Evolutionary conservation across 78 protist species (phyloP).

Genomic region (Bodo saltans): DNA sequence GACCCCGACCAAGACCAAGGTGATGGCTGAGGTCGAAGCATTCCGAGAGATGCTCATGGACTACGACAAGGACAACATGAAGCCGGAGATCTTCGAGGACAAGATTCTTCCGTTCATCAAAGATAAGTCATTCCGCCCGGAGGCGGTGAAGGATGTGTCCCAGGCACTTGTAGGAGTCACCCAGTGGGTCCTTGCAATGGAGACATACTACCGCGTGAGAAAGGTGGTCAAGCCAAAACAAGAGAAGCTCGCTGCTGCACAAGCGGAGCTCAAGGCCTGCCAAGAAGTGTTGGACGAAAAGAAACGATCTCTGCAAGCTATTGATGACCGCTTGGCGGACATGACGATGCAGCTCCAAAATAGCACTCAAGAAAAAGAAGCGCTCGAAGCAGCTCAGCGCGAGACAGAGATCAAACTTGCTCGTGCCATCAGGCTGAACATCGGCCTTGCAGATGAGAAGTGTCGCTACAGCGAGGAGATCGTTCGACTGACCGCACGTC

Average conservation of each 20-base stretch:
- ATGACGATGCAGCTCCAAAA: background rate
- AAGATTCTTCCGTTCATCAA: conserved; percentile 35
- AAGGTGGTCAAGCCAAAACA: conserved; percentile 45
- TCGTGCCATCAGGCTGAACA: conserved; percentile 67
- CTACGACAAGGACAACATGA: conserved; percentile 40
- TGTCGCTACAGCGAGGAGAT: conserved; percentile 59
- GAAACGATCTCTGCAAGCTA: conserved; percentile 9
- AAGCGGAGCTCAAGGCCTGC: background rate
- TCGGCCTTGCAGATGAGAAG: conserved; percentile 73
- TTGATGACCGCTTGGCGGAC: background rate
- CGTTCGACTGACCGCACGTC: background rate
- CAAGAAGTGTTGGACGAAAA: conserved; percentile 3
- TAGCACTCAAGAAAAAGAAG: conserved; percentile 32
- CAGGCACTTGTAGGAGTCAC: conserved; percentile 44
- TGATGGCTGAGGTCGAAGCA: conserved; percentile 39
- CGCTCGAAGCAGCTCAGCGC: conserved; percentile 48
- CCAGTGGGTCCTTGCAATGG: conserved; percentile 51
- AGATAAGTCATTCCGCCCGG: conserved; percentile 44
- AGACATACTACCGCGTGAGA: conserved; percentile 40
- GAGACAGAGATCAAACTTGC: conserved; percentile 41
- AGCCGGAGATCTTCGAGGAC: conserved; percentile 19
- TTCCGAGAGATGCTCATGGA: conserved; percentile 46
- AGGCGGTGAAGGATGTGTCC: conserved; percentile 15
- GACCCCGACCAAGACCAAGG: conserved; percentile 48
- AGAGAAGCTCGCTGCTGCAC: background rate